phyloP scores from a whole-genome alignment of 352 stramenopile genomes.

The Globisporangium abappressorium region DNA sequence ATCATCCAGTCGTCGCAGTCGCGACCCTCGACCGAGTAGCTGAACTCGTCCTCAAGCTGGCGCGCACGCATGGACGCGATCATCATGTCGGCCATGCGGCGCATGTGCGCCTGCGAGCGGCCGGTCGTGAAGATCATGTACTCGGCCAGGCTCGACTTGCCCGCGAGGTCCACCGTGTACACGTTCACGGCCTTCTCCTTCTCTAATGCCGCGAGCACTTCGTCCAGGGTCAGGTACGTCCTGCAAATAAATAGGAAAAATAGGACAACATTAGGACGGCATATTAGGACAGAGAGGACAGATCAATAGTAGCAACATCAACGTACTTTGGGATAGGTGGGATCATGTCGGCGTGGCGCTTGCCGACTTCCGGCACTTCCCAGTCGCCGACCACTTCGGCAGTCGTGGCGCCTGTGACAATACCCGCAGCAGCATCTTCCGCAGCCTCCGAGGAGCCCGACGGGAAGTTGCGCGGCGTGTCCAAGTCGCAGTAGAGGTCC shows the following conservation, averaged over 20 bases:
- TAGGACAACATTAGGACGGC: not conserved
- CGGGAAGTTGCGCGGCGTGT: constrained; percentile 74
- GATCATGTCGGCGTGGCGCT: constrained; percentile 78
- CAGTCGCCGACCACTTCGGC: constrained; percentile 37
- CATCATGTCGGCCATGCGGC: constrained; percentile 85
- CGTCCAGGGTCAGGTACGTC: constrained; percentile 72
- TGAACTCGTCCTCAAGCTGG: constrained; percentile 65
- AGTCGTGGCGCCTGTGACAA: constrained; percentile 7
- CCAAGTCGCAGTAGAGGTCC: constrained; percentile 71
- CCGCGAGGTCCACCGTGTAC: constrained; percentile 68
- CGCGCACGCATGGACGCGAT: constrained; percentile 82
- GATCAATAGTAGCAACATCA: not conserved
- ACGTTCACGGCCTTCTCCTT: constrained; percentile 76
- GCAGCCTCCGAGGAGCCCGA: constrained; percentile 21
- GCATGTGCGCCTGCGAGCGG: constrained; percentile 81
- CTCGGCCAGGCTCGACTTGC: constrained; percentile 80
- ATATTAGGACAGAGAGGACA: not conserved
- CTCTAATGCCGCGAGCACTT: constrained; percentile 62
- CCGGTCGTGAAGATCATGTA: constrained; percentile 90
- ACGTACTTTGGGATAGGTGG: constrained; percentile 42
- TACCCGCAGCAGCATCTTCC: constrained; percentile 28
- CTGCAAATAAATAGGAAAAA: constrained; percentile 11
- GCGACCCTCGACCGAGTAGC: constrained; percentile 82
- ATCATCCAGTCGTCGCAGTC: constrained; percentile 93
- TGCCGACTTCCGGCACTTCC: constrained; percentile 59